Evolutionary conservation across 352 stramenopile genomes (phyloP), one percentile per base, ranked within the genome.

Genomic region (Globisporangium canariense): DNA sequence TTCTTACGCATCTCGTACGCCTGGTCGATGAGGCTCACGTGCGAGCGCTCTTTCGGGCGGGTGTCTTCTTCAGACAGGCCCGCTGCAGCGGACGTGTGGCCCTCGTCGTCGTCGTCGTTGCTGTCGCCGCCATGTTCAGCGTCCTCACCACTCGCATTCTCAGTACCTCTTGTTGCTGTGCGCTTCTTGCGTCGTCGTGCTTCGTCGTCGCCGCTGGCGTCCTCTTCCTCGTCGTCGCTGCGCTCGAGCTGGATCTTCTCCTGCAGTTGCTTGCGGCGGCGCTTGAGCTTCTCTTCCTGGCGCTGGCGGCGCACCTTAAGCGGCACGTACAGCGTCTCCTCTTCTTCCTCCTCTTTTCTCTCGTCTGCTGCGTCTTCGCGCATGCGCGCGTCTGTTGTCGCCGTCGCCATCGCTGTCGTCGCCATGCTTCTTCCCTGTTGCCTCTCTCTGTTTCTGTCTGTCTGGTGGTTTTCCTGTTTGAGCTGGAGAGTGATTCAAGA

Each of bases 1-100:
- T 76, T 67, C 67, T 92, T 92, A 67, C 83, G 81, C 80, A 94
- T 86, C 73, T 93, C 76, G 66, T 93, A 93, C 57, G 83, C 81
- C 58, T 94, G 83, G 64, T 96, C 86, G 51, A 93, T 73, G 40
- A 94, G 73, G 68, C 83, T 93, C 63, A 93, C 74, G 32, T 52
- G 81, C 38, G 86, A 92, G 7, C 86, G 85, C 41, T 75, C 25
- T 58, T 74, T 67, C 3, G 64, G 56, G 28, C 36, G 62, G 8
- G 25, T 20, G 45, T 62, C 62, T 11, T 51, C 62, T 9, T 62
- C 62, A 4, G 40, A 51, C 7, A 52, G 28, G 52, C 52, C 52
- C 41, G 53, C 47, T 34, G 62, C 64, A 18, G 71, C 65, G 3
- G 50, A 36, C 20, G 58, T 61, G 10, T 64, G 49, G 22, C 25